Evolutionary conservation across 1,284 basidiomycete species (phyloP), one percentile per base, ranked within the genome.

Genomic region (Cystobasidium slooffiae): DNA sequence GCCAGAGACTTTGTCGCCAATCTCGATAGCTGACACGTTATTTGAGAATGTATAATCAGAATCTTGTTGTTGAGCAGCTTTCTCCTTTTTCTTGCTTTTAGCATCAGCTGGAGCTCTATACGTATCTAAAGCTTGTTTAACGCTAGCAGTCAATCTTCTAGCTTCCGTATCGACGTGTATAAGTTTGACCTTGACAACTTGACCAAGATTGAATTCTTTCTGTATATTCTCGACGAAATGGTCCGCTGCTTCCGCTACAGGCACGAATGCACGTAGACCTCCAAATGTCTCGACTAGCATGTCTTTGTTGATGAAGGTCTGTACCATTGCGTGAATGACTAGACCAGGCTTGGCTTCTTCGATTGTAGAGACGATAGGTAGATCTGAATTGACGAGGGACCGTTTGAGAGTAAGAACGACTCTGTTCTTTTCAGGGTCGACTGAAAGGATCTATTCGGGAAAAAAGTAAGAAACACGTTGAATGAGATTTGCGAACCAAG

Each of bases 351-450:
- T 85, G 41, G 88, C 90, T 75, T 92, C 90, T 58, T 90, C 89
- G 68, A 90, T 82, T 18, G 84, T 86, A 0, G 89, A 83, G 55
- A 97, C 82, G 55, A 92, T 85, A 0, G 91, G 89, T 12, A 94
- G 83, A 18, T 83, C 82, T 3, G 70, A 74, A 1, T 86, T 85
- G 55, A 99, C 83, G 16, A 99, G 86, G 3, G 91, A 89, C 85
- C 94, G 96, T 84, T 99, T 98, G 51, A 95, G 89, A 0, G 97
- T 98, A 47, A 99, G 84, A 5, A 88, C 87, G 68, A 99, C 88
- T 10, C 94, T 88, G 81, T 91, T 93, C 69, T 90, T 88, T 55
- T 90, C 89, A 0, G 89, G 85, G 81, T 99, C 92, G 61, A 96
- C 89, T 9, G 88, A 87, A 43, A 97, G 88, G n/a, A 98, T 89